These are phyloP conservation scores for Umbellularia californica DNA, from an alignment of 164 flowering plant genomes.

Conservation along the genomic window DNA sequence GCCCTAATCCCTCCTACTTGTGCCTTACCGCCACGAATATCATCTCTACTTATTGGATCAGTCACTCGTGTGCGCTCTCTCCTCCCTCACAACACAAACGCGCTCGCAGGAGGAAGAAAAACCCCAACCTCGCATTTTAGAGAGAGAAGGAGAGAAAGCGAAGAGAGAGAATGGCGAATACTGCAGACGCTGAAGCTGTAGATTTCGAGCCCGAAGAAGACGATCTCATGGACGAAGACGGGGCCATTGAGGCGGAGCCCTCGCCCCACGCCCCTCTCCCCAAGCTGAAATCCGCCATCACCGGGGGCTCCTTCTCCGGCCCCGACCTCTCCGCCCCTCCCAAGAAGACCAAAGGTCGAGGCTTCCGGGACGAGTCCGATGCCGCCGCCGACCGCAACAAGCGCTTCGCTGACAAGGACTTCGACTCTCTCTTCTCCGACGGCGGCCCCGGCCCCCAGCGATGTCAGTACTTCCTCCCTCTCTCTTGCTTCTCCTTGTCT, in stretches of 20 bases:
- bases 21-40: too few relatives aligned
- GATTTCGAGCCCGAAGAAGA: constrained; percentile 95
- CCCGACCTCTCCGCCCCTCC: constrained; percentile 26
- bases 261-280: constrained; percentile 47
- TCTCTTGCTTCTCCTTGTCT: neutral
- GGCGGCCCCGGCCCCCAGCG: constrained; percentile 83
- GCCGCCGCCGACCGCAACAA: constrained; percentile 58
- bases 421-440: constrained; percentile 69
- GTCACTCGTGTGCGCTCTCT: too few relatives aligned
- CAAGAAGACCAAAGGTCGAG: constrained; percentile 85
- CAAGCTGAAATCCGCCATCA: constrained; percentile 75
- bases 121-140: neutral
- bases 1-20: too few relatives aligned
- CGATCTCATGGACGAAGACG: constrained; percentile 94
- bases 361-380: constrained; percentile 60
- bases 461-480: constrained; percentile 41
- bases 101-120: too few relatives aligned
- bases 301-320: constrained; percentile 41
- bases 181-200: constrained; percentile 64
- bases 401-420: constrained; percentile 60
- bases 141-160: neutral
- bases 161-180: constrained; percentile 4
- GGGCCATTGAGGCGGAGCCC: constrained; percentile 48
- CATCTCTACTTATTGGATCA: too few relatives aligned
- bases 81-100: too few relatives aligned